phyloP scores from a whole-genome alignment of 192 early-diverging fungal species.

The Entomortierella beljakovae region DNA sequence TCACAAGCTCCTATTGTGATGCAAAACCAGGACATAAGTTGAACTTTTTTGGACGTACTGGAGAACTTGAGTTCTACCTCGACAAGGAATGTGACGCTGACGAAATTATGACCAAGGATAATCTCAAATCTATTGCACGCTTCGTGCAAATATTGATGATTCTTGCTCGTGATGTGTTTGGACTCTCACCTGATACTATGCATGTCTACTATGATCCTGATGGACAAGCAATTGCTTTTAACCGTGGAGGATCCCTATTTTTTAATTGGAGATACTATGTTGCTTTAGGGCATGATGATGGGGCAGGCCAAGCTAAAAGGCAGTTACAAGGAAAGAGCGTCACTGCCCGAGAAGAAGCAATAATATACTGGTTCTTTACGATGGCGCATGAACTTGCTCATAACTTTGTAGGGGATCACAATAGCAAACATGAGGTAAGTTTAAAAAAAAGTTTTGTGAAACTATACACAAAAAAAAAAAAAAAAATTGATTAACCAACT shows the following conservation, averaged over 20 bases:
- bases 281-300: constrained; percentile 67
- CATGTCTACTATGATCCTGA: constrained; percentile 83
- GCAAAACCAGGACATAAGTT: constrained; percentile 61
- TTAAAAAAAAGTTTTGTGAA: neutral
- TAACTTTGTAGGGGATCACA: constrained; percentile 76
- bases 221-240: constrained; percentile 84
- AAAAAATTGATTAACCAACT: neutral
- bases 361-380: constrained; percentile 89
- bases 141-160: constrained; percentile 59
- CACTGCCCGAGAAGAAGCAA: constrained; percentile 44
- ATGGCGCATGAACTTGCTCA: constrained; percentile 88
- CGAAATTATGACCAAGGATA: constrained; percentile 51
- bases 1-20: constrained; percentile 63
- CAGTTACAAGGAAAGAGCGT: constrained; percentile 33
- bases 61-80: constrained; percentile 52
- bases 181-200: constrained; percentile 62
- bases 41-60: constrained; percentile 52
- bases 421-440: constrained; percentile 75
- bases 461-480: neutral
- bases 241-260: constrained; percentile 78
- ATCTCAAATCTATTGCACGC: constrained; percentile 37
- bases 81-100: constrained; percentile 53
- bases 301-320: constrained; percentile 7
- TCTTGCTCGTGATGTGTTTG: constrained; percentile 70
- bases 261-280: constrained; percentile 88